These are phyloP conservation scores for Stereocaulon alpinum DNA, from an alignment of 495 filamentous ascomycete genomes.

Conservation along the genomic window DNA sequence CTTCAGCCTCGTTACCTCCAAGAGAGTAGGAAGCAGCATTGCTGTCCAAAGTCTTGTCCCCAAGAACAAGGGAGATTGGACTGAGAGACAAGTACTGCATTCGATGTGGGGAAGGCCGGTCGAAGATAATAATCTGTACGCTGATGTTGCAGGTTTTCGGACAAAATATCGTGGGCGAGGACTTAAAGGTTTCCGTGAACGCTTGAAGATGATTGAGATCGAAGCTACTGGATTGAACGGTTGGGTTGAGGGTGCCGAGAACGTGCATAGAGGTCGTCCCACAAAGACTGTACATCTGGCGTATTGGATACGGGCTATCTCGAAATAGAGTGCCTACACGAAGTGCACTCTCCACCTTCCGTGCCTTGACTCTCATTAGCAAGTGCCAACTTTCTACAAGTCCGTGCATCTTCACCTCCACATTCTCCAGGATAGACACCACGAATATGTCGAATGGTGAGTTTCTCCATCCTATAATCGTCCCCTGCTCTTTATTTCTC, in stretches of 20 bases:
- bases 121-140: slow-evolving; percentile 81
- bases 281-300: slow-evolving; percentile 73
- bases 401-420: slow-evolving; percentile 54
- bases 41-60: slow-evolving; percentile 47
- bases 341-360: slow-evolving; percentile 79
- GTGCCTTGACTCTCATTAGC: slow-evolving; percentile 33
- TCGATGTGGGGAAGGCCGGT: slow-evolving; percentile 69
- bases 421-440: slow-evolving; percentile 76
- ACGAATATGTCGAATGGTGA: slow-evolving; percentile 85
- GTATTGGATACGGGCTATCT: slow-evolving; percentile 69
- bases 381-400: not conserved
- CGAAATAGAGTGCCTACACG: slow-evolving; percentile 74
- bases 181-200: slow-evolving; percentile 44
- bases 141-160: slow-evolving; percentile 47
- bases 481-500: slow-evolving; percentile 59
- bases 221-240: slow-evolving; percentile 38
- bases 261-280: slow-evolving; percentile 75
- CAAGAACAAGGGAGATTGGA: slow-evolving; percentile 80
- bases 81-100: slow-evolving; percentile 96
- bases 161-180: slow-evolving; percentile 63
- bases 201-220: slow-evolving; percentile 64
- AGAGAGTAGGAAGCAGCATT: slow-evolving; percentile 25
- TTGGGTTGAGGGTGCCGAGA: slow-evolving; percentile 65
- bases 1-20: slow-evolving; percentile 33
- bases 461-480: slow-evolving; percentile 93